Conservation (phyloP, 257 asterid genomes). For the Solanum boliviense region DNA sequence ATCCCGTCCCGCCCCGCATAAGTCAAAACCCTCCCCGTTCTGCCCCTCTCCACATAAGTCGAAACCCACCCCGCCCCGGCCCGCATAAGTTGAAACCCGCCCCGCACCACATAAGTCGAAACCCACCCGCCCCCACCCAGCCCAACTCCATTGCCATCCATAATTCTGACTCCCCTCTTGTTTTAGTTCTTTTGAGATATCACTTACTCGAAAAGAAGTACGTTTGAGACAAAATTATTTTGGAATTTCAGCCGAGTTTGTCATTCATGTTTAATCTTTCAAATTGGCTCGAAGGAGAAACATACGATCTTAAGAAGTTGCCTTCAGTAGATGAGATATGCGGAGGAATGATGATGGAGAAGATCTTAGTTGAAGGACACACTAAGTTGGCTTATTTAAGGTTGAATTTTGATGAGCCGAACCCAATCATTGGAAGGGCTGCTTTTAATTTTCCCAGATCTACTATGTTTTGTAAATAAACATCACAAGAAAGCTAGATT, state of each 20-base stretch:
- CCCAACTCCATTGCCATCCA: no score
- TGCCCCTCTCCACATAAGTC: no score
- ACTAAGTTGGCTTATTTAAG: neutral
- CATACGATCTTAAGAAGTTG: neutral
- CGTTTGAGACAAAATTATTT: no score
- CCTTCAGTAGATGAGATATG: neutral
- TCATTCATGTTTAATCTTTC: slow-evolving; percentile 4
- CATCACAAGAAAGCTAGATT: neutral
- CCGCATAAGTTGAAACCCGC: no score
- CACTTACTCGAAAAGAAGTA: no score
- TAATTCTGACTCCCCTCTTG: no score
- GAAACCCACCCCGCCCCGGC: no score
- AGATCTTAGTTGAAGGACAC: neutral
- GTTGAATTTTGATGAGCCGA: neutral
- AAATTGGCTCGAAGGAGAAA: slow-evolving; percentile 1
- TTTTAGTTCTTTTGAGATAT: no score
- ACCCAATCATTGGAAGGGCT: neutral
- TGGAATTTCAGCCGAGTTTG: neutral
- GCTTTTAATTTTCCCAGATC: neutral
- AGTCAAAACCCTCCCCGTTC: no score
- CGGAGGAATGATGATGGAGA: slow-evolving; percentile 7
- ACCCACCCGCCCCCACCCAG: no score
- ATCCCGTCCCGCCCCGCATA: no score
- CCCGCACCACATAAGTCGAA: neutral
- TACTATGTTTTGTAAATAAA: neutral